These are phyloP conservation scores for Microbotryum saponariae DNA, from an alignment of 1,284 basidiomycete species.

Conservation along the genomic window DNA sequence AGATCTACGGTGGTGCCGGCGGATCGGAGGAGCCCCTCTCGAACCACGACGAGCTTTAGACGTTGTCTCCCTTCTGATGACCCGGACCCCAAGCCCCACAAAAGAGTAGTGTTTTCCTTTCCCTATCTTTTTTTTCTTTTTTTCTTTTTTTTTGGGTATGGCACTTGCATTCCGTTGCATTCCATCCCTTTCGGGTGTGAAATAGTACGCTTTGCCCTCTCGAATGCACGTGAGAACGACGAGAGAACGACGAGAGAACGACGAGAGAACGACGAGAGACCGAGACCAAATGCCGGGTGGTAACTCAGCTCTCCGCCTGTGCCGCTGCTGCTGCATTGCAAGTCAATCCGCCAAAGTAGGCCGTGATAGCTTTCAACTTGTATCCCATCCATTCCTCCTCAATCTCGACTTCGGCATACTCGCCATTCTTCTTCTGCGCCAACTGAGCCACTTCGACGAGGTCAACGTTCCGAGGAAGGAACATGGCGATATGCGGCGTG, in stretches of 20 bases:
- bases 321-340: too few relatives aligned
- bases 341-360: conserved; percentile 44
- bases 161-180: too few relatives aligned
- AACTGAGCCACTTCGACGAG: conserved; percentile 65
- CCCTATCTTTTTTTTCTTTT: too few relatives aligned
- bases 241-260: too few relatives aligned
- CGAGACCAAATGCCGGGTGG: too few relatives aligned
- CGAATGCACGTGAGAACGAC: too few relatives aligned
- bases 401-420: conserved; percentile 58
- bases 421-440: conserved; percentile 24
- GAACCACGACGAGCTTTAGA: conserved; percentile 22
- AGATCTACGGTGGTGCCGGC: conserved; percentile 21
- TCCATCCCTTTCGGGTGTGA: too few relatives aligned
- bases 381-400: conserved; percentile 83
- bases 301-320: not conserved
- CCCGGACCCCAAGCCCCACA: too few relatives aligned
- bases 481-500: conserved; percentile 78
- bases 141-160: too few relatives aligned
- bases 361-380: conserved; percentile 61
- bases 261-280: too few relatives aligned
- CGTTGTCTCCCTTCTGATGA: not conserved
- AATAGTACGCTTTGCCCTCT: too few relatives aligned
- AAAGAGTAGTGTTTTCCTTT: too few relatives aligned
- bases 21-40: conserved; percentile 16
- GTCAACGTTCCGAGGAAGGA: conserved; percentile 73